Conservation (phyloP, 352 stramenopile species). For the Pythium brachiatum region DNA sequence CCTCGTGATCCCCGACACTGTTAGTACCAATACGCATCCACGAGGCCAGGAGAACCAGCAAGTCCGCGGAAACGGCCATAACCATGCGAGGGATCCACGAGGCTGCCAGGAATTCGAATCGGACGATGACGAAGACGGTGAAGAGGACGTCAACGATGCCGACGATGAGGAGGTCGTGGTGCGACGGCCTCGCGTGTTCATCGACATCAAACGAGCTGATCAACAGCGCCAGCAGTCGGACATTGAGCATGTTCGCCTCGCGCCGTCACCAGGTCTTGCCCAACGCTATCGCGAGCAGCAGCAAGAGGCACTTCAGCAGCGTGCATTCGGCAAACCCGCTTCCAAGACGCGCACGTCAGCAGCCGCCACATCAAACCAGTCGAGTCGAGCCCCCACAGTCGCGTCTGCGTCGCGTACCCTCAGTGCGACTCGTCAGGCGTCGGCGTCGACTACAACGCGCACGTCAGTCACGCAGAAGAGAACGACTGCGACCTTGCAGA, state of each 20-base stretch:
- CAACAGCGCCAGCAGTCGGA: slow-evolving; percentile 29
- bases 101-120: background rate
- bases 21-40: background rate
- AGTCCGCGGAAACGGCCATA: background rate
- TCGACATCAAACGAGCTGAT: slow-evolving; percentile 37
- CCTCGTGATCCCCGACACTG: slow-evolving; percentile 46
- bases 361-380: background rate
- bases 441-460: background rate
- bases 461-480: background rate
- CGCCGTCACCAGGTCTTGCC: slow-evolving; percentile 40
- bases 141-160: slow-evolving; percentile 22
- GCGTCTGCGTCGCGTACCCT: slow-evolving; percentile 15
- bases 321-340: background rate
- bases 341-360: background rate
- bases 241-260: slow-evolving; percentile 50
- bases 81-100: too few species aligned
- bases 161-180: slow-evolving; percentile 32
- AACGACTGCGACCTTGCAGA: background rate
- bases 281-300: slow-evolving; percentile 40
- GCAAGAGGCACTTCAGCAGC: slow-evolving; percentile 4
- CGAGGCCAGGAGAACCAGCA: slow-evolving; percentile 8
- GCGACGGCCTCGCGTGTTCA: slow-evolving; percentile 41
- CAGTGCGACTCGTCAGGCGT: slow-evolving; percentile 3
- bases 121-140: slow-evolving; percentile 4
- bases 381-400: slow-evolving; percentile 11